phyloP scores from a whole-genome alignment of 192 early-diverging fungal species.

The Linnemannia hyalina region DNA sequence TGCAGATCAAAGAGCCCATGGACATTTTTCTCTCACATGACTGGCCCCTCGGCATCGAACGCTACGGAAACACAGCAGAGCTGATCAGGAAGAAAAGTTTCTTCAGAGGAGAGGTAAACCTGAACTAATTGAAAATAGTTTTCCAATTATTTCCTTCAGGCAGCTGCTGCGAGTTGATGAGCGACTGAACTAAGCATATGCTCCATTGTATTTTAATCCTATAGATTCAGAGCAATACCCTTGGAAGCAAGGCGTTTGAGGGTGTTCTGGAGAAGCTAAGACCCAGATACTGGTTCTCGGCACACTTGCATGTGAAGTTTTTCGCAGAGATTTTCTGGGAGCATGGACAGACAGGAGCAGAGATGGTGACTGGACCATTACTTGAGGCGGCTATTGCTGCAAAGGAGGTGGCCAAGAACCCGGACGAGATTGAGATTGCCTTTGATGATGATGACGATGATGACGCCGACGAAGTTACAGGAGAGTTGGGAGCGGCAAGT shows the following conservation, averaged over 20 bases:
- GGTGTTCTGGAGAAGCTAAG: constrained; percentile 79
- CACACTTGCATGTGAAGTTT: constrained; percentile 95
- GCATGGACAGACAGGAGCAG: constrained; percentile 51
- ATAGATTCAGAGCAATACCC: constrained; percentile 73
- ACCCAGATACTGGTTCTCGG: constrained; percentile 94
- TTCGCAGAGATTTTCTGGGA: constrained; percentile 75
- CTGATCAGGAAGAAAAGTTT: constrained; percentile 81
- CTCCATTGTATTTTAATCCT: background rate
- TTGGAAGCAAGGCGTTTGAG: constrained; percentile 85
- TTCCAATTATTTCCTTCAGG: background rate
- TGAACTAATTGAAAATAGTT: background rate
- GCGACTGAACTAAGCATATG: background rate
- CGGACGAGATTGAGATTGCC: constrained; percentile 58
- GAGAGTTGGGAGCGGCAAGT: background rate
- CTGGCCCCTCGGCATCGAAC: constrained; percentile 92
- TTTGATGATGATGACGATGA: constrained; percentile 37
- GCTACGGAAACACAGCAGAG: constrained; percentile 74
- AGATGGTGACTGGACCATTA: constrained; percentile 27
- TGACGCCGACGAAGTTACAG: constrained; percentile 16
- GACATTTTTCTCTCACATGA: constrained; percentile 97
- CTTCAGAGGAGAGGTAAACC: constrained; percentile 78
- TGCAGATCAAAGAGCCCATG: constrained; percentile 78
- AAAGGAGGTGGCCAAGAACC: constrained; percentile 24
- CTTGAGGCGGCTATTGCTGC: background rate
- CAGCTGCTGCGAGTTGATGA: background rate